Conservation (phyloP, 768 basidiomycete species). For the Termitomyces sp. region DNA sequence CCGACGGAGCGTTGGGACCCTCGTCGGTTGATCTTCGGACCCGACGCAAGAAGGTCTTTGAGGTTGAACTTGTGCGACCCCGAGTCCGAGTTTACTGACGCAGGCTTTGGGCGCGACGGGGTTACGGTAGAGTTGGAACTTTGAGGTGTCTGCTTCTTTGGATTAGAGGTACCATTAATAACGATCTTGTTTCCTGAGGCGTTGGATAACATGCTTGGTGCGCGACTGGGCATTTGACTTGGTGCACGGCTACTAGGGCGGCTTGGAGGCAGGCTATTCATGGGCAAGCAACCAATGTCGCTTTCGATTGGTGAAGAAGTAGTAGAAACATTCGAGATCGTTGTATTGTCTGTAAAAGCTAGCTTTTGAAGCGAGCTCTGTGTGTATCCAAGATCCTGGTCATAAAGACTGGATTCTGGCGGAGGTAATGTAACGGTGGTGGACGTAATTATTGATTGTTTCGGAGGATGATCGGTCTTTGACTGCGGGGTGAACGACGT, state of each 20-base stretch:
- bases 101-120: constrained; percentile 24
- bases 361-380: constrained; percentile 39
- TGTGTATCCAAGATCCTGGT: constrained; percentile 47
- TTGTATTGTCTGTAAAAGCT: constrained; percentile 21
- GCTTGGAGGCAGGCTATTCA: constrained; percentile 49
- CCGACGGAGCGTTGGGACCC: constrained; percentile 67
- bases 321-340: constrained; percentile 29
- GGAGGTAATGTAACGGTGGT: constrained; percentile 43
- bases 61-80: constrained; percentile 73
- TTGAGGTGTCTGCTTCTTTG: constrained; percentile 19
- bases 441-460: constrained; percentile 1
- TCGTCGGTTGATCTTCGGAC: constrained; percentile 70
- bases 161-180: constrained; percentile 9
- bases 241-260: constrained; percentile 44
- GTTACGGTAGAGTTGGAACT: constrained; percentile 9
- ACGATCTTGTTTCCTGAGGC: constrained; percentile 30
- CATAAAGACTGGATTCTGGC: constrained; percentile 40
- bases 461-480: constrained; percentile 2
- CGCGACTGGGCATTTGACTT: constrained; percentile 43
- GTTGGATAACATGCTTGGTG: constrained; percentile 43
- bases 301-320: constrained; percentile 44
- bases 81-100: constrained; percentile 50
- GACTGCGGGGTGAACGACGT: constrained; percentile 12
- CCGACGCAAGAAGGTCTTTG: constrained; percentile 68
- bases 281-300: constrained; percentile 56